phyloP scores from a whole-genome alignment of 148 eudicot genomes.

The Simmondsia chinensis region DNA sequence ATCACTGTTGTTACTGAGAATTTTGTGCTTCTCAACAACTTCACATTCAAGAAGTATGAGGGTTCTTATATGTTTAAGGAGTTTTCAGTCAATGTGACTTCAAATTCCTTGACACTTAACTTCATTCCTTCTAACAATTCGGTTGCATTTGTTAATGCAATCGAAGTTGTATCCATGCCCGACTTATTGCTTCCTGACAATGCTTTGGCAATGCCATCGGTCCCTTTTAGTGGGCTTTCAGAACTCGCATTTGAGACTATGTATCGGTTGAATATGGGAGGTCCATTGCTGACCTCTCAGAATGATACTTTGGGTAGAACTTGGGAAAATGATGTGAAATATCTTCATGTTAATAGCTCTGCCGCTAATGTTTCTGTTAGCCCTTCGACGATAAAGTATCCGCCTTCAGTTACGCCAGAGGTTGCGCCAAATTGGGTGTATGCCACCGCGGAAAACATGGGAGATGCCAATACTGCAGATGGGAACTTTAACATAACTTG shows the following conservation, averaged over 20 bases:
- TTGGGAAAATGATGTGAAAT: slow-evolving; percentile 75
- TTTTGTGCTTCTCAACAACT: slow-evolving; percentile 77
- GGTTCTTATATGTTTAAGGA: slow-evolving; percentile 71
- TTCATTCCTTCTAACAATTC: slow-evolving; percentile 86
- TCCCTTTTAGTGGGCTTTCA: slow-evolving; percentile 49
- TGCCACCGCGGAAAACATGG: slow-evolving; percentile 84
- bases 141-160: slow-evolving; percentile 82
- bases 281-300: slow-evolving; percentile 70
- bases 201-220: slow-evolving; percentile 43
- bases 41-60: slow-evolving; percentile 51
- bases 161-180: slow-evolving; percentile 86
- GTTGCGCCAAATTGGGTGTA: slow-evolving; percentile 85
- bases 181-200: slow-evolving; percentile 55
- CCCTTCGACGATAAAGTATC: slow-evolving; percentile 54
- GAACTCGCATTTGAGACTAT: slow-evolving; percentile 61
- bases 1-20: slow-evolving; percentile 76
- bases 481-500: slow-evolving; percentile 84
- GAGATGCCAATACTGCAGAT: slow-evolving; percentile 58
- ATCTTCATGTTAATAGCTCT: slow-evolving; percentile 82
- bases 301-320: slow-evolving; percentile 91
- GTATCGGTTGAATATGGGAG: slow-evolving; percentile 89
- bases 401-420: slow-evolving; percentile 33
- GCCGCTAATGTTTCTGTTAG: slow-evolving; percentile 56
- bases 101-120: slow-evolving; percentile 38
- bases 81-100: slow-evolving; percentile 70